A percentile compares a stretch with the other conserved stretches of the same genome.
Evolutionary conservation across 805 yeast species (phyloP).

Genomic region (Schizosaccharomyces japonicus): DNA sequence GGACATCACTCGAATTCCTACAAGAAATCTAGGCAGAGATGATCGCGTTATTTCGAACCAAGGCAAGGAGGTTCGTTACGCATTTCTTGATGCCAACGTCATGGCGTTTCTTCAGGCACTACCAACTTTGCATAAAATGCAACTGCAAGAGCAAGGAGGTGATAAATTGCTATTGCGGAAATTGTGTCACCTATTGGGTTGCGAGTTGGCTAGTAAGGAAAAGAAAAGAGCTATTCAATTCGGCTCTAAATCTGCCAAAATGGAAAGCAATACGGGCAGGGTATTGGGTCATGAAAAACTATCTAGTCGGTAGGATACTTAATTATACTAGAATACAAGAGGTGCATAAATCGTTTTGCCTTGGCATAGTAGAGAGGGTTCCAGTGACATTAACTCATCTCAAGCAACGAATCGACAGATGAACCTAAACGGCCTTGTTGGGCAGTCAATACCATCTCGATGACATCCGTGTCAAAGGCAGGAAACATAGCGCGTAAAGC

Average conservation of each 20-base stretch:
- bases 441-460: conserved; percentile 44
- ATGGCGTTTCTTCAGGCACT: conserved; percentile 7
- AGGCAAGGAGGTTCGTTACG: conserved; percentile 80
- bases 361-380: too few species aligned
- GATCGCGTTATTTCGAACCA: conserved; percentile 67
- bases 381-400: conserved; percentile 5
- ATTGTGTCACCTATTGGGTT: conserved; percentile 24
- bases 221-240: conserved; percentile 83
- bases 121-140: background rate
- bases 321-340: background rate
- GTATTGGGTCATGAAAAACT: conserved; percentile 7
- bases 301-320: background rate
- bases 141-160: conserved; percentile 12
- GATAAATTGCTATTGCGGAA: conserved; percentile 16
- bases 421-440: conserved; percentile 45
- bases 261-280: conserved; percentile 58
- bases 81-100: conserved; percentile 27
- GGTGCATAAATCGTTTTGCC: background rate
- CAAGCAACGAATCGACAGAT: conserved; percentile 42
- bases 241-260: conserved; percentile 86
- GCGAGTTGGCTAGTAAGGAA: conserved; percentile 42
- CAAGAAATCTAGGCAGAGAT: conserved; percentile 69
- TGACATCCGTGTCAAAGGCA: conserved; percentile 36
- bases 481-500: conserved; percentile 54
- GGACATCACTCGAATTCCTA: conserved; percentile 54